Percentiles rank a stretch among this genome's conserved stretches.
Evolutionary conservation across 352 stramenopile genomes (phyloP).

Genomic region (Phytophthora litchii): DNA sequence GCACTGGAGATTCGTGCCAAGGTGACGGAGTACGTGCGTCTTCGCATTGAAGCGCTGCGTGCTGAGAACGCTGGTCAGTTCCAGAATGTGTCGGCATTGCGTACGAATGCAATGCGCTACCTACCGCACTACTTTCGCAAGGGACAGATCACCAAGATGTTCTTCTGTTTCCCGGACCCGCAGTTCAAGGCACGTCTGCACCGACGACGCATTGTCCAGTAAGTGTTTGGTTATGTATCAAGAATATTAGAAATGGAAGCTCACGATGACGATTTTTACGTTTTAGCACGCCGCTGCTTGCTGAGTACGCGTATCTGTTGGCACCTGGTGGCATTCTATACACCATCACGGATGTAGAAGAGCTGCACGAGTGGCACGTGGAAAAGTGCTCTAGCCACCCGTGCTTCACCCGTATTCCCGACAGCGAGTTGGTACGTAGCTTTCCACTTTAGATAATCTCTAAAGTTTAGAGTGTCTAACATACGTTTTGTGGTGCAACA

Average conservation of each 20-base stretch:
- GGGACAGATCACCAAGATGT: slow-evolving; percentile 95
- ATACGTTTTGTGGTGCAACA: slow-evolving; percentile 20
- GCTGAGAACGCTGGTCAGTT: slow-evolving; percentile 84
- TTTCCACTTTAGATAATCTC: not conserved
- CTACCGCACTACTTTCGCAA: slow-evolving; percentile 87
- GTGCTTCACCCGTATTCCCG: slow-evolving; percentile 90
- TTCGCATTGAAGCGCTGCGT: slow-evolving; percentile 91
- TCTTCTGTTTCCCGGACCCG: slow-evolving; percentile 99
- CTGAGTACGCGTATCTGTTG: slow-evolving; percentile 98
- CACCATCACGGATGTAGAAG: slow-evolving; percentile 98
- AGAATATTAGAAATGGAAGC: slow-evolving; percentile 1
- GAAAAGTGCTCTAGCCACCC: slow-evolving; percentile 94
- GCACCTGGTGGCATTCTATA: slow-evolving; percentile 94
- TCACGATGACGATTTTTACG: slow-evolving; percentile 9
- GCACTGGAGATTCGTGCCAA: slow-evolving; percentile 98
- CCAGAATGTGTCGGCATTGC: slow-evolving; percentile 95
- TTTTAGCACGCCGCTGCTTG: slow-evolving; percentile 88
- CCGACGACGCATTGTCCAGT: slow-evolving; percentile 92
- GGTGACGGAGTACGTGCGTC: slow-evolving; percentile 91
- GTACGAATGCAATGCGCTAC: slow-evolving; percentile 97
- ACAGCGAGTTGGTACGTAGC: slow-evolving; percentile 78
- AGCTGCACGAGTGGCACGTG: slow-evolving; percentile 98
- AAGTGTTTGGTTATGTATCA: slow-evolving; percentile 20
- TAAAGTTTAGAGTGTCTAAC: not conserved
- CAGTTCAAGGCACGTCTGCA: slow-evolving; percentile 99